Percentiles rank a stretch among this genome's conserved stretches.
phyloP scores from a whole-genome alignment of 371 early-diverging fungal genomes.

The Zopfochytrium polystomum region DNA sequence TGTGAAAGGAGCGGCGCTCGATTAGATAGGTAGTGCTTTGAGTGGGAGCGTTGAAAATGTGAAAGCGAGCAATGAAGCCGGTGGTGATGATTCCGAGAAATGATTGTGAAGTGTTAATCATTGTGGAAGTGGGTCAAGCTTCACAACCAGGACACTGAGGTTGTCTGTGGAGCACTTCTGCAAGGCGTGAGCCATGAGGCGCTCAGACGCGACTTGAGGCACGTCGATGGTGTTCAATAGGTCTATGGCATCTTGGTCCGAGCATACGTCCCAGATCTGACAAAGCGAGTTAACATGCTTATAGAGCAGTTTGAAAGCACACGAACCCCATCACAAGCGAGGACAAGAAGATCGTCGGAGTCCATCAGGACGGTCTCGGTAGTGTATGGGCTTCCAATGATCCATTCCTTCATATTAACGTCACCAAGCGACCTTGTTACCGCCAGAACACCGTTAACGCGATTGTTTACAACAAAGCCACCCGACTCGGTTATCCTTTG shows the following conservation, averaged over 20 bases:
- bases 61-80: no score
- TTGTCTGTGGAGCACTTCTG: constrained; percentile 92
- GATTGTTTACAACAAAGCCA: constrained; percentile 93
- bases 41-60: no score
- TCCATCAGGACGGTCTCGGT: constrained; percentile 76
- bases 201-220: constrained; percentile 77
- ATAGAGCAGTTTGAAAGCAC: neutral
- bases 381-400: constrained; percentile 92
- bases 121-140: constrained; percentile 18
- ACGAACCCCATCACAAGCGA: constrained; percentile 97
- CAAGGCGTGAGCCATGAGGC: constrained; percentile 82
- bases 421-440: constrained; percentile 97
- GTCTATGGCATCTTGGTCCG: constrained; percentile 93
- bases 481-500: constrained; percentile 87
- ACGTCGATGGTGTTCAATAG: constrained; percentile 69
- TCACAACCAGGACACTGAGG: constrained; percentile 69
- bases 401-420: constrained; percentile 90
- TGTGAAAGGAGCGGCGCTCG: no score
- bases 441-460: constrained; percentile 98
- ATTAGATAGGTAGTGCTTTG: no score
- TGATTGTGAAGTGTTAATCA: neutral
- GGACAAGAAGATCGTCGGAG: constrained; percentile 77
- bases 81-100: no score
- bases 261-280: constrained; percentile 97
- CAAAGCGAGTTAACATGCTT: neutral